Evolutionary conservation across 1,139 yeast genomes (phyloP), one percentile per base, ranked within the genome.

Genomic region (Kurtzmaniella quercitrusa): DNA sequence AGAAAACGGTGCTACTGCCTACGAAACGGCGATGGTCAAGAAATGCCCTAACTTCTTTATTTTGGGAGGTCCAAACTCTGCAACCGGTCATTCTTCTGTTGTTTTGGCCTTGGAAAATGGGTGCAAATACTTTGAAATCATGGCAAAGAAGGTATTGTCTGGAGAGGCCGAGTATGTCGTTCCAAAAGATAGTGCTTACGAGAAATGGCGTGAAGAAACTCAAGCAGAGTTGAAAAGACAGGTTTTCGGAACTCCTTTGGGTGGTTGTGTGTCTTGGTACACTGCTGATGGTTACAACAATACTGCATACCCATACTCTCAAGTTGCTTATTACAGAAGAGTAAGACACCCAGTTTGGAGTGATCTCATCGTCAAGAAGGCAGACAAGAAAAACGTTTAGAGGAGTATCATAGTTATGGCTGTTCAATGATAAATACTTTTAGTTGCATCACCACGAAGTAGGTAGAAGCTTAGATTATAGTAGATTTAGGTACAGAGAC

Each of bases 241-340:
- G 7, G 76, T 72, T 1, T 70, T 62, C 51, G 77, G 77, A 4
- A 57, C 71, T 10, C 50, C 56, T 8, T 68, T 66, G 45, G 77
- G 77, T 5, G 77, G 77, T 1, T 72, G 77, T 53, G 57, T 55
- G 9, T 64, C 74, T 12, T 72, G 77, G 77, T 72, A 71, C 46
- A 23, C 65, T 6, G 49, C 53, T 25, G 58, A 49, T 14, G 62
- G 62, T 8, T 49, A 52, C 40, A 72, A 72, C 47, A 48, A 57
- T 21, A 63, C 74, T 9, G 63, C 72, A 2, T 72, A 67, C 47
- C 75, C 76, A 1, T 66, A 60, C 51, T 65, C 73, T 10, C 77
- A 72, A 50, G 27, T 66, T 3, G 44, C 53, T 29, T 69, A 55
- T 49, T 69, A 66, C 65, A 59, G 62, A 55, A 52, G 56, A 42